Evolutionary conservation across 306 rosid species (phyloP), one percentile per base, ranked within the genome.

Genomic region (Castanospermum australe): DNA sequence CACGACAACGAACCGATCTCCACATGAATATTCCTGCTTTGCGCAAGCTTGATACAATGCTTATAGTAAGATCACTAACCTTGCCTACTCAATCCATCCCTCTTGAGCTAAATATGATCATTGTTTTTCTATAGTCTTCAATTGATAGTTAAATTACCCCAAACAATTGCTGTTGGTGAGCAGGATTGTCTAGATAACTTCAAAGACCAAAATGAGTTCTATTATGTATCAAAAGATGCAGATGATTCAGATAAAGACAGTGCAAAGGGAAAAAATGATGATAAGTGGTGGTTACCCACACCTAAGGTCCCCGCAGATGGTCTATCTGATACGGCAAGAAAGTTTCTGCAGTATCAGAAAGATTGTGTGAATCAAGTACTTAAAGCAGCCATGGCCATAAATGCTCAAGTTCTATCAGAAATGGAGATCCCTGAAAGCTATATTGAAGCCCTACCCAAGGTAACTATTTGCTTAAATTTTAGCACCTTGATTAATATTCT

Each of bases 331-430:
- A 47, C 41, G 6, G 84, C 96, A 33, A 90, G 97, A 89, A 93
- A 91, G 70, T 96, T 96, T 81, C 48, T 96, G 74, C 99, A 91
- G 82, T 89, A 88, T 83, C 99, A 96, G 80, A 96, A 96, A 79
- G 99, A 96, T 82, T 86, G 99, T 82, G 98, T 96, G 78, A 91
- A 88, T 83, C 99, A 96, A 90, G 98, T 96, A 38, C 99, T 96
- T 54, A 96, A 96, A 86, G 99, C 99, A 81, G 99, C 99, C 39
- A 93, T 96, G 99, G 97, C 97, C 66, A 96, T 96, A 75, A 96
- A 96, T 85, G 98, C 98, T 81, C 98, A 89, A 79, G 92, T 94
- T 80, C 88, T 96, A 75, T 75, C 94, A 33, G 99, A 96, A 81
- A 93, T 96, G 94, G 98, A 91, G 81, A 96, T 91, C 59, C 99